Percentiles rank a stretch among this genome's conserved stretches.
These are phyloP conservation scores for Gymnopus androsaceus DNA, from an alignment of 1,284 basidiomycete species.

Conservation along the genomic window DNA sequence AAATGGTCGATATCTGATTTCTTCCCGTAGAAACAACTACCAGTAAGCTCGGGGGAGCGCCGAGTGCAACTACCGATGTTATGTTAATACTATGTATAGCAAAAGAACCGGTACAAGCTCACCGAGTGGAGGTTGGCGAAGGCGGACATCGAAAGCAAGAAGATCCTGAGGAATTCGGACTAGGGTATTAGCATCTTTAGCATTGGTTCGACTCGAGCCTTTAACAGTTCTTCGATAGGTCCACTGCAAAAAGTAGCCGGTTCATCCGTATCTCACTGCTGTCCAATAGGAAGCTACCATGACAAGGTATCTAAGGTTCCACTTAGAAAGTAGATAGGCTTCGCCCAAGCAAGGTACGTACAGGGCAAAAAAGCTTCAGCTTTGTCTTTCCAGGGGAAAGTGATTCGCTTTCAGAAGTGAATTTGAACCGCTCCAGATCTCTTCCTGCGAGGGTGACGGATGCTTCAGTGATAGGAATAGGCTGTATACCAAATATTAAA, in stretches of 20 bases:
- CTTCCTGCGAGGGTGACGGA: slow-evolving; percentile 53
- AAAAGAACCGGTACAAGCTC: slow-evolving; percentile 25
- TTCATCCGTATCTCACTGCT: slow-evolving; percentile 61
- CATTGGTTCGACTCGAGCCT: slow-evolving; percentile 21
- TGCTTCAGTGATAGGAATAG: slow-evolving; percentile 52
- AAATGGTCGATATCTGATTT: slow-evolving; percentile 57
- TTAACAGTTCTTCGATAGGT: slow-evolving; percentile 40
- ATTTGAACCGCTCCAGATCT: slow-evolving; percentile 58
- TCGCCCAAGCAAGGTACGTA: slow-evolving; percentile 39
- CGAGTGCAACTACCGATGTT: slow-evolving; percentile 61
- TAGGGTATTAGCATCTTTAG: slow-evolving; percentile 33
- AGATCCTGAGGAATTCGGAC: slow-evolving; percentile 63
- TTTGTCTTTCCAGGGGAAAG: slow-evolving; percentile 57
- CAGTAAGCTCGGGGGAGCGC: slow-evolving; percentile 53
- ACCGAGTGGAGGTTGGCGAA: slow-evolving; percentile 66
- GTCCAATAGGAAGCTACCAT: slow-evolving; percentile 64
- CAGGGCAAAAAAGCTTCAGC: slow-evolving; percentile 66
- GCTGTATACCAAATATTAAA: slow-evolving; percentile 33
- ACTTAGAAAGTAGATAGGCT: slow-evolving; percentile 7
- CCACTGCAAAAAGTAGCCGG: slow-evolving; percentile 61
- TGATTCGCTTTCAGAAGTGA: slow-evolving; percentile 37
- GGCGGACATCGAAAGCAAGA: slow-evolving; percentile 57
- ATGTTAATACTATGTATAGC: slow-evolving; percentile 2
- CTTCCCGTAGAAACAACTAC: slow-evolving; percentile 64
- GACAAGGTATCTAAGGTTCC: slow-evolving; percentile 55